Evolutionary conservation across 768 basidiomycete species (phyloP).

Genomic region (Hypsizygus marmoreus): DNA sequence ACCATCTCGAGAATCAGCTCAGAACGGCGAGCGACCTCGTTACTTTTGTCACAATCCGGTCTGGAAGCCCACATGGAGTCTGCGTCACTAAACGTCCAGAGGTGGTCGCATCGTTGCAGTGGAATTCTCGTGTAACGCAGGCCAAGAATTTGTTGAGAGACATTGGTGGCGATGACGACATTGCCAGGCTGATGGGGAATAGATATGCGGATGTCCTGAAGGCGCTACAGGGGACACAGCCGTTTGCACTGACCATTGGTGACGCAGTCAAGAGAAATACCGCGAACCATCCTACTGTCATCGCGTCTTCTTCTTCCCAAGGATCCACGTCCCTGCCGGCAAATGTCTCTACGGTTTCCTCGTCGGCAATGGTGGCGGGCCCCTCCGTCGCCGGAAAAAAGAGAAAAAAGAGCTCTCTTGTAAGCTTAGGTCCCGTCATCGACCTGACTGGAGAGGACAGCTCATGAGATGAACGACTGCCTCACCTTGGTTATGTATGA

Average conservation of each 20-base stretch:
- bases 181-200: conserved; percentile 32
- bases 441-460: conserved; percentile 21
- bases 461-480: too few species aligned
- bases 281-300: conserved; percentile 9
- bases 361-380: conserved; percentile 2
- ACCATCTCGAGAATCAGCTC: conserved; percentile 26
- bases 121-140: conserved; percentile 23
- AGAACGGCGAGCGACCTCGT: conserved; percentile 23
- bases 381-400: conserved; percentile 16
- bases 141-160: conserved; percentile 26
- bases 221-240: conserved; percentile 24
- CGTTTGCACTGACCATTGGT: conserved; percentile 16
- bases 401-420: conserved; percentile 16
- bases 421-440: conserved; percentile 19
- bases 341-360: conserved; percentile 10
- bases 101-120: conserved; percentile 20
- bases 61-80: conserved; percentile 28
- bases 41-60: conserved; percentile 22
- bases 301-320: conserved; percentile 10
- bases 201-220: conserved; percentile 30
- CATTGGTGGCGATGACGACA: conserved; percentile 26
- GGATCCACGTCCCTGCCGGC: conserved; percentile 12
- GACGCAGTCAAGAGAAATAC: background rate
- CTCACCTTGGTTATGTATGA: too few species aligned
- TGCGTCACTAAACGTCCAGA: conserved; percentile 27